Base-by-base conservation (phyloP, 176 grass and related monocot species). In the Ensete ventricosum region DNA sequence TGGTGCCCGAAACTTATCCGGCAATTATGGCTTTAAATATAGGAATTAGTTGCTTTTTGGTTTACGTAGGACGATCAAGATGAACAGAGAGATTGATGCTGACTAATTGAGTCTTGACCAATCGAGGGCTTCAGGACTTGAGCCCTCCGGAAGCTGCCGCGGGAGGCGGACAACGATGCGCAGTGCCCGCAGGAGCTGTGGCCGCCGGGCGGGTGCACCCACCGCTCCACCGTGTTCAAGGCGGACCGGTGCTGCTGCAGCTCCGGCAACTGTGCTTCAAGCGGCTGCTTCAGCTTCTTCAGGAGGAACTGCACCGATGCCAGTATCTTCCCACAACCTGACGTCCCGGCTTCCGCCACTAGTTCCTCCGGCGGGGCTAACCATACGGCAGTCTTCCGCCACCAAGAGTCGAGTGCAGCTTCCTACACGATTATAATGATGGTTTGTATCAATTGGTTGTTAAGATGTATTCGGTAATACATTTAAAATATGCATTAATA, bases 71-170 rank as follows among this genome's bases (percentile, higher is more conserved):
- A 0, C 34, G 34, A 43, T 43, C 34, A 43, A 43, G 34, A 43
- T 43, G 34, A 43, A 43, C 34, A 6, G 34, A 43, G 34, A 43
- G 34, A 43, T 43, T 43, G 34, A 43, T 43, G 34, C 3, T 6
- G 34, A 43, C 34, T 43, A 43, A 43, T 5, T 43, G 34, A 43
- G 34, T 4, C 34, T 0, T 43, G 34, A 43, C 34, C 34, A 43
- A 43, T 86, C 74, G 74, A 86, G 49, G 89, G 86, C 1, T 92
- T 73, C 83, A 89, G 83, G 14, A 72, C 57, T 84, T 92, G 67
- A 1, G 85, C 1, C 86, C 84, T 1, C 73, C 24, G 24, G 34
- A 43, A 43, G 62, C 60, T 49, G 65, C 89, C 55, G 69, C 26
- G 85, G 80, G 3, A 22, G 17, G 77, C 77, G 17, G 77, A 79